Evolutionary conservation across 345 rosid species (phyloP).

Genomic region (Hypericum androsaemum): DNA sequence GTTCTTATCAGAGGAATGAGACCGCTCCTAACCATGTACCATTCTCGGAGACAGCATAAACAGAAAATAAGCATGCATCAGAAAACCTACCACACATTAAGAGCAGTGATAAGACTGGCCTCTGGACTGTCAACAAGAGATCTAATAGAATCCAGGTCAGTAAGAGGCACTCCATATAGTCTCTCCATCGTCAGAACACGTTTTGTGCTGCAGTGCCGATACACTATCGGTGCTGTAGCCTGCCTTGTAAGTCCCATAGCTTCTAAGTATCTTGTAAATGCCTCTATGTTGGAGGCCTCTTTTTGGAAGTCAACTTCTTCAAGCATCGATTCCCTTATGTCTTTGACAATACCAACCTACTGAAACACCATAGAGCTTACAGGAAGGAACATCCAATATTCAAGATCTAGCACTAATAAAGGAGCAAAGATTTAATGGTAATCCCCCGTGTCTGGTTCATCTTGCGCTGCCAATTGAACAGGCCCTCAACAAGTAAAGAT

Average conservation of each 20-base stretch:
- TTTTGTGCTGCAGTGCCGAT: constrained; percentile 72
- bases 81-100: constrained; percentile 73
- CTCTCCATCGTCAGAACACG: constrained; percentile 91
- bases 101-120: constrained; percentile 82
- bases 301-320: constrained; percentile 93
- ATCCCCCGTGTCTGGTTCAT: too few species aligned
- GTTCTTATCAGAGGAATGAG: constrained; percentile 2
- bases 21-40: constrained; percentile 1
- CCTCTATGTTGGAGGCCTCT: constrained; percentile 75
- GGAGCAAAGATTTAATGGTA: too few species aligned
- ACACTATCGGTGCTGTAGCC: constrained; percentile 90
- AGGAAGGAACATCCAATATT: too few species aligned
- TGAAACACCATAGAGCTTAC: constrained; percentile 13
- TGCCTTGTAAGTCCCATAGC: constrained; percentile 78
- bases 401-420: too few species aligned
- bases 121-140: constrained; percentile 86
- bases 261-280: constrained; percentile 76
- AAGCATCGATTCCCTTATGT: constrained; percentile 91
- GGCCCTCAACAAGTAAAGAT: too few species aligned
- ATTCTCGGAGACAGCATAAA: neutral
- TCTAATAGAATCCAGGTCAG: constrained; percentile 85
- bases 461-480: too few species aligned
- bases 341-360: constrained; percentile 82
- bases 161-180: constrained; percentile 95
- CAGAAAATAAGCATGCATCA: constrained; percentile 8